A percentile compares a stretch with the other conserved stretches of the same genome.
Conservation (phyloP, 805 yeast genomes). For the Kodamaea fukazawae region DNA sequence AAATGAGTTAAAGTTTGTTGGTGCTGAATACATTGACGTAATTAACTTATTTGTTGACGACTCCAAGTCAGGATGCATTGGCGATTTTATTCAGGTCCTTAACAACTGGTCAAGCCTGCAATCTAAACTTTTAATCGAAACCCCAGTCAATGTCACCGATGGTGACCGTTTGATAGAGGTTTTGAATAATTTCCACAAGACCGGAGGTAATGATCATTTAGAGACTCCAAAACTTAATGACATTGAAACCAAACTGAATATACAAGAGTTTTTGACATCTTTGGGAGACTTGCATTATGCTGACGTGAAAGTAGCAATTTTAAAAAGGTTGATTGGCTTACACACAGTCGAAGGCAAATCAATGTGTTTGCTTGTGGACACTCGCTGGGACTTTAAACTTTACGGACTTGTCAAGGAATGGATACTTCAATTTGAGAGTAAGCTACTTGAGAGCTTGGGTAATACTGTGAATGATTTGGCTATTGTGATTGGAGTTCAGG, state of each 20-base stretch:
- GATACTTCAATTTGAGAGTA: constrained; percentile 31
- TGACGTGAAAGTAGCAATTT: constrained; percentile 24
- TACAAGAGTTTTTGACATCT: constrained; percentile 15
- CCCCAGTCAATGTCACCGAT: constrained; percentile 13
- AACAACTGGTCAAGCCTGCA: constrained; percentile 6
- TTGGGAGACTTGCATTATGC: constrained; percentile 15
- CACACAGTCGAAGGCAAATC: constrained; percentile 1
- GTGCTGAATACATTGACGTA: constrained; percentile 2
- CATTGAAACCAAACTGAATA: constrained; percentile 13
- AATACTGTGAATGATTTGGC: constrained; percentile 12
- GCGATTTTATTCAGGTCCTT: constrained; percentile 6
- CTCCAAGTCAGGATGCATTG: neutral
- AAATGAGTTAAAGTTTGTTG: constrained; percentile 23
- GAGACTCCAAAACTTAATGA: constrained; percentile 10
- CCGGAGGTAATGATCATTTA: constrained; percentile 5
- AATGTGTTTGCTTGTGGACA: constrained; percentile 34
- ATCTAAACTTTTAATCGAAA: constrained; percentile 1
- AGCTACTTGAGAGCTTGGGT: constrained; percentile 11
- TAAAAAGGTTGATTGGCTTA: constrained; percentile 23
- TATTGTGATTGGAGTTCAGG: constrained; percentile 41
- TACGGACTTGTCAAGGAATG: constrained; percentile 33
- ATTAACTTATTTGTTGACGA: constrained; percentile 13
- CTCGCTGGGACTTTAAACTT: constrained; percentile 38
- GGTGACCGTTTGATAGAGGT: constrained; percentile 38
- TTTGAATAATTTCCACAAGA: constrained; percentile 23